Evolutionary conservation across 768 basidiomycete species (phyloP).

Genomic region (Hericium alpestre): DNA sequence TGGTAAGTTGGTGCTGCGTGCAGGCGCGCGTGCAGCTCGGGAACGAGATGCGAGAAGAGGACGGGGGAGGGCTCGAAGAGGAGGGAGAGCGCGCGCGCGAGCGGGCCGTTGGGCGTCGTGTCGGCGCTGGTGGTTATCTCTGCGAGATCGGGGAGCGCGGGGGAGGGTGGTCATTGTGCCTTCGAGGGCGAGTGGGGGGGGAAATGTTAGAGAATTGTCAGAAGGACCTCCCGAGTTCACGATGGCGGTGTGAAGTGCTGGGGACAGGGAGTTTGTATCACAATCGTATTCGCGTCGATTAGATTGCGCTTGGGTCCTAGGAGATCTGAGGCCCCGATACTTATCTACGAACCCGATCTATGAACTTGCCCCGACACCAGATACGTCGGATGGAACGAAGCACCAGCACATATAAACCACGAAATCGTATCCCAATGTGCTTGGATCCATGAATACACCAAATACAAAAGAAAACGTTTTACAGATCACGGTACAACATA

Average conservation of each 20-base stretch:
- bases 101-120: background rate
- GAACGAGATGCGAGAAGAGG: constrained; percentile 42
- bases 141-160: background rate
- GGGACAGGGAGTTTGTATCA: too few species aligned
- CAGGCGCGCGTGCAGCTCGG: constrained; percentile 29
- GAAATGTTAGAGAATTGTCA: background rate
- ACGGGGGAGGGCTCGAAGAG: constrained; percentile 64
- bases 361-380: too few species aligned
- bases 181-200: background rate
- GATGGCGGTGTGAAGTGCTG: background rate
- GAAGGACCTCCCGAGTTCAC: background rate
- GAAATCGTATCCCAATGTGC: too few species aligned
- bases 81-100: constrained; percentile 12
- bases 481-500: too few species aligned
- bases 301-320: too few species aligned
- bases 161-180: background rate
- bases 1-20: constrained; percentile 26
- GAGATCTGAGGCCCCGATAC: too few species aligned
- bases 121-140: background rate
- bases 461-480: too few species aligned
- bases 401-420: too few species aligned
- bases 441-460: too few species aligned
- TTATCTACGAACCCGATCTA: too few species aligned
- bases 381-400: too few species aligned
- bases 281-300: too few species aligned